phyloP scores from a whole-genome alignment of 768 basidiomycete species.

The Suillus brevipes region DNA sequence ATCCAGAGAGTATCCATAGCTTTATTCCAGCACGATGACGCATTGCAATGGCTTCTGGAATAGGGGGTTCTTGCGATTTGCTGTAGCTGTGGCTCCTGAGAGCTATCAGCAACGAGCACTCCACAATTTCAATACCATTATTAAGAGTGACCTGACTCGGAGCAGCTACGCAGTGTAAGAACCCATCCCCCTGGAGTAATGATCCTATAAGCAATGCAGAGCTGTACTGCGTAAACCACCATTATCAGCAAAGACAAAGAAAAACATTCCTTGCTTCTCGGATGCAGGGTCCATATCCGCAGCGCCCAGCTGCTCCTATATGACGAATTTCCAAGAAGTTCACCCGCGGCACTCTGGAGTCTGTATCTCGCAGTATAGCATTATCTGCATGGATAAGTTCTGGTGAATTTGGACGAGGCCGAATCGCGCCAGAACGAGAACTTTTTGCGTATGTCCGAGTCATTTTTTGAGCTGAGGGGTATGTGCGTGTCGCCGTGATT shows the following conservation, averaged over 20 bases:
- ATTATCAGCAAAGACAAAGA: conserved; percentile 80
- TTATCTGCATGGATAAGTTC: conserved; percentile 84
- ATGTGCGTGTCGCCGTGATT: conserved; percentile 19
- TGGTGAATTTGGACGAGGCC: conserved; percentile 73
- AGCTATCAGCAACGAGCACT: conserved; percentile 78
- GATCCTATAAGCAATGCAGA: conserved; percentile 81
- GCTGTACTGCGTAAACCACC: conserved; percentile 74
- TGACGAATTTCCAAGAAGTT: conserved; percentile 69
- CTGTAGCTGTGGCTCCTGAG: conserved; percentile 81
- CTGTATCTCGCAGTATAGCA: conserved; percentile 75
- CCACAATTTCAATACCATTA: conserved; percentile 89
- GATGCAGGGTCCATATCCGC: conserved; percentile 68
- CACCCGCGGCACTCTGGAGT: conserved; percentile 42
- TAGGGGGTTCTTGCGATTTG: conserved; percentile 68
- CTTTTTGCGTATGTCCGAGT: conserved; percentile 53
- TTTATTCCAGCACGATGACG: conserved; percentile 94
- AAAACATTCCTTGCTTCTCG: conserved; percentile 76
- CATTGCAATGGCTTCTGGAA: conserved; percentile 92
- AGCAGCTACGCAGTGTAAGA: conserved; percentile 65
- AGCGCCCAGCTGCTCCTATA: conserved; percentile 69
- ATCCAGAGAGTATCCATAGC: conserved; percentile 66
- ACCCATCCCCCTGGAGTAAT: conserved; percentile 78
- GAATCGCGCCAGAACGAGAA: conserved; percentile 86
- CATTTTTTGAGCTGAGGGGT: conserved; percentile 70
- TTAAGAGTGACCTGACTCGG: conserved; percentile 53